phyloP scores from a whole-genome alignment of 495 filamentous ascomycete genomes.

The Stereocaulon alpinum region DNA sequence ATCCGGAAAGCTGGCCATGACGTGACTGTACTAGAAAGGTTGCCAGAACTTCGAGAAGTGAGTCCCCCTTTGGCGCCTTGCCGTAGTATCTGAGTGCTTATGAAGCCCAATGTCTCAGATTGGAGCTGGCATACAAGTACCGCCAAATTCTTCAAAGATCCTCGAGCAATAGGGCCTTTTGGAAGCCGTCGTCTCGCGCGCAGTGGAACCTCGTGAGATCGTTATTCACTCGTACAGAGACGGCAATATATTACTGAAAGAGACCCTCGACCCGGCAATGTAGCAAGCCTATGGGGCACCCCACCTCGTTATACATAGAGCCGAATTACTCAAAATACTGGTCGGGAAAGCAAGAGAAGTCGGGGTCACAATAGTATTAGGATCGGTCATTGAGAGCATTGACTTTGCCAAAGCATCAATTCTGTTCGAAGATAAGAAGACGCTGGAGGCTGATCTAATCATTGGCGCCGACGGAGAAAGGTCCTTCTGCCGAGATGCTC shows the following conservation, averaged over 20 bases:
- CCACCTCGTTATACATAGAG: constrained; percentile 33
- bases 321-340: constrained; percentile 43
- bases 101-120: too few relatives aligned
- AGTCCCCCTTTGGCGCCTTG: neutral
- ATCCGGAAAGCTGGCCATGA: constrained; percentile 31
- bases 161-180: too few relatives aligned
- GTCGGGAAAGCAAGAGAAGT: constrained; percentile 40
- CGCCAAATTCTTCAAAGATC: too few relatives aligned
- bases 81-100: neutral
- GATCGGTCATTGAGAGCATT: constrained; percentile 32
- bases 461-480: constrained; percentile 49
- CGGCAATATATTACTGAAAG: too few relatives aligned
- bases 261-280: too few relatives aligned
- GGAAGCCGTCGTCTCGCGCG: too few relatives aligned
- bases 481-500: constrained; percentile 33
- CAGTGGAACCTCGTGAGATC: too few relatives aligned
- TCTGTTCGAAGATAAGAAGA: constrained; percentile 25
- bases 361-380: constrained; percentile 40
- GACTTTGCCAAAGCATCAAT: constrained; percentile 31
- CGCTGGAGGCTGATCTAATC: constrained; percentile 37
- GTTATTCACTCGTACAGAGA: too few relatives aligned
- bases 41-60: constrained; percentile 35
- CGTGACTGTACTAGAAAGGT: constrained; percentile 38
- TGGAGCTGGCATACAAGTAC: too few relatives aligned
- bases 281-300: too few relatives aligned